Conservation (phyloP, 2,329 filamentous ascomycete species). For the Monosporascus sp. region DNA sequence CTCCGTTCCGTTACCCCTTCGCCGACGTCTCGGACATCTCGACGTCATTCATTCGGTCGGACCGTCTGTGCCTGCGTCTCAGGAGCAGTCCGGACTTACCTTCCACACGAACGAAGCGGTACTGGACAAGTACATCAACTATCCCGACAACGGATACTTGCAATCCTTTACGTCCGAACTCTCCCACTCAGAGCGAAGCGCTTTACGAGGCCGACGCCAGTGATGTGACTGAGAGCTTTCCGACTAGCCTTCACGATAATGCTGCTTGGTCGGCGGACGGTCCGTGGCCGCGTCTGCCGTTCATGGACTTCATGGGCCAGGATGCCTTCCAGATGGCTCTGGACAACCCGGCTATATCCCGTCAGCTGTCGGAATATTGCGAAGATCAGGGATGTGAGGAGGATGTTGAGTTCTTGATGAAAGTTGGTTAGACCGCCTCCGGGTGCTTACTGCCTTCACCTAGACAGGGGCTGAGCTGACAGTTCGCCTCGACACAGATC, state of each 20-base stretch:
- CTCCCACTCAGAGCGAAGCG: background rate
- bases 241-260: slow-evolving; percentile 1
- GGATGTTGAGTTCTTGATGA: slow-evolving; percentile 47
- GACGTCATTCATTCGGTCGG: slow-evolving; percentile 11
- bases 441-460: background rate
- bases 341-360: slow-evolving; percentile 41
- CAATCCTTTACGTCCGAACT: slow-evolving; percentile 15
- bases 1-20: background rate
- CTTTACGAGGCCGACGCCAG: slow-evolving; percentile 4
- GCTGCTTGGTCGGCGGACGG: slow-evolving; percentile 4
- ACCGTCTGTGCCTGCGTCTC: slow-evolving; percentile 25
- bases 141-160: slow-evolving; percentile 35
- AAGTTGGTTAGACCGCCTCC: slow-evolving; percentile 29
- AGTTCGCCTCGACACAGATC: slow-evolving; percentile 19
- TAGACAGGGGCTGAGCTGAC: background rate
- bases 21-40: slow-evolving; percentile 1
- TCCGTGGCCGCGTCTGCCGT: slow-evolving; percentile 14
- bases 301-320: slow-evolving; percentile 44
- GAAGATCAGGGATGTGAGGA: slow-evolving; percentile 40
- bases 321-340: slow-evolving; percentile 48
- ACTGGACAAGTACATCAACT: slow-evolving; percentile 42
- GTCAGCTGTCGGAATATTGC: slow-evolving; percentile 46
- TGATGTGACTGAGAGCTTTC: background rate
- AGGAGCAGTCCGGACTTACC: slow-evolving; percentile 42
- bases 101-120: slow-evolving; percentile 39